phyloP scores from a whole-genome alignment of 352 stramenopile species.

The Phytophthora macrochlamydospora region DNA sequence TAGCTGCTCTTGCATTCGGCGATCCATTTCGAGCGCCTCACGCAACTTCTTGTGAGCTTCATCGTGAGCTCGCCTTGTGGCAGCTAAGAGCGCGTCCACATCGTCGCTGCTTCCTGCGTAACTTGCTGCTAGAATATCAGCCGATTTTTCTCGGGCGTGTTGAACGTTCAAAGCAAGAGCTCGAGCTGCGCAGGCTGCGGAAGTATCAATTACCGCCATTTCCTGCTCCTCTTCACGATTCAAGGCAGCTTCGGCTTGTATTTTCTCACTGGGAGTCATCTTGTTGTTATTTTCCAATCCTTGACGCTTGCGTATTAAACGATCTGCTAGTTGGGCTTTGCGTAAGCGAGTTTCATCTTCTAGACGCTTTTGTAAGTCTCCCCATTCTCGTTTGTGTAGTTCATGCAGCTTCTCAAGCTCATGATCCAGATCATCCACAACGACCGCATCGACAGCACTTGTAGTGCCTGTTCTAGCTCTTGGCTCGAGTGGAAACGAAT shows the following conservation, averaged over 20 bases:
- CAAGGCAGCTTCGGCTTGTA: conserved; percentile 15
- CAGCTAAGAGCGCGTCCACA: conserved; percentile 25
- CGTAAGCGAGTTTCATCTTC: conserved; percentile 36
- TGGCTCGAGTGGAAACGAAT: background rate
- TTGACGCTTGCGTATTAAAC: conserved; percentile 40
- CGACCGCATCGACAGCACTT: conserved; percentile 2
- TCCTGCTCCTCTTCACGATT: conserved; percentile 25
- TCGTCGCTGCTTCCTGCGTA: conserved; percentile 15
- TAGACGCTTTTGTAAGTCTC: conserved; percentile 27
- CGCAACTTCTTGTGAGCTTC: conserved; percentile 22
- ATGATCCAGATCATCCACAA: conserved; percentile 24
- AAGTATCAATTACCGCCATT: conserved; percentile 20
- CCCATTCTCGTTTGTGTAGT: conserved; percentile 40
- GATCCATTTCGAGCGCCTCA: conserved; percentile 28
- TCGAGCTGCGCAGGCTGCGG: conserved; percentile 10
- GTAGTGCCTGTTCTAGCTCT: background rate
- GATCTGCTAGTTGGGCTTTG: conserved; percentile 38
- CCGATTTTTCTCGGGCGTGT: conserved; percentile 8
- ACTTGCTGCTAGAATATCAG: conserved; percentile 19
- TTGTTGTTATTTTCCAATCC: conserved; percentile 15
- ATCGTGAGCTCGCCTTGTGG: conserved; percentile 21
- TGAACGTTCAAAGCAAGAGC: conserved; percentile 22
- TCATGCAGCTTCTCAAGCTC: conserved; percentile 39
- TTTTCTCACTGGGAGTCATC: conserved; percentile 15
- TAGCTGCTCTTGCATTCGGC: conserved; percentile 33